phyloP scores from a whole-genome alignment of 2,329 filamentous ascomycete species.

The Colletotrichum liaoningense region DNA sequence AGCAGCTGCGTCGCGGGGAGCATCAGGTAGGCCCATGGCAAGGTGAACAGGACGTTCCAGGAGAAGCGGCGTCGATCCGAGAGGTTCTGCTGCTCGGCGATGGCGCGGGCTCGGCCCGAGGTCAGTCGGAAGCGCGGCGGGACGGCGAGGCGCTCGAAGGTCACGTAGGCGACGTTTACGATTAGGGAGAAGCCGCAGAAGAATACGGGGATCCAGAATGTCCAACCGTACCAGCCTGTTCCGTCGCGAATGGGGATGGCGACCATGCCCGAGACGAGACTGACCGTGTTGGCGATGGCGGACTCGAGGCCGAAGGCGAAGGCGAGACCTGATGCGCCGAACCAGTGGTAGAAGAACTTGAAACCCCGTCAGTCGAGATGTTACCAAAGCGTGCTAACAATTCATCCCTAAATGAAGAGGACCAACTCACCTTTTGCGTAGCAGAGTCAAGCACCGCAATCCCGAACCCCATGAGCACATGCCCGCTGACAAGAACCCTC shows the following conservation, averaged over 20 bases:
- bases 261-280: conserved; percentile 40
- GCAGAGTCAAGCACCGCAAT: conserved; percentile 40
- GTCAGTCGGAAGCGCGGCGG: conserved; percentile 31
- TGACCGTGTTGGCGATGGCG: conserved; percentile 38
- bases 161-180: conserved; percentile 39
- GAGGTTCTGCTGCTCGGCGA: conserved; percentile 23
- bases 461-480: conserved; percentile 41
- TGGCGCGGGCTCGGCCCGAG: conserved; percentile 29
- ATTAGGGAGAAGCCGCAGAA: conserved; percentile 38
- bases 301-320: conserved; percentile 41
- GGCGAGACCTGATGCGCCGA: conserved; percentile 38
- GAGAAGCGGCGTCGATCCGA: conserved; percentile 35
- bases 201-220: conserved; percentile 39
- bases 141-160: conserved; percentile 37
- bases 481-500: conserved; percentile 37
- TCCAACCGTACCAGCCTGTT: conserved; percentile 41
- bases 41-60: conserved; percentile 35
- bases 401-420: neutral
- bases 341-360: conserved; percentile 42
- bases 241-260: conserved; percentile 39
- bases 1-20: conserved; percentile 39
- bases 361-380: neutral
- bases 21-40: conserved; percentile 40
- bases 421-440: conserved; percentile 36
- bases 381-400: neutral